A percentile compares a stretch with the other conserved stretches of the same genome.
These are phyloP conservation scores for Lichina pygmaea DNA, from an alignment of 495 filamentous ascomycete genomes.

Conservation along the genomic window DNA sequence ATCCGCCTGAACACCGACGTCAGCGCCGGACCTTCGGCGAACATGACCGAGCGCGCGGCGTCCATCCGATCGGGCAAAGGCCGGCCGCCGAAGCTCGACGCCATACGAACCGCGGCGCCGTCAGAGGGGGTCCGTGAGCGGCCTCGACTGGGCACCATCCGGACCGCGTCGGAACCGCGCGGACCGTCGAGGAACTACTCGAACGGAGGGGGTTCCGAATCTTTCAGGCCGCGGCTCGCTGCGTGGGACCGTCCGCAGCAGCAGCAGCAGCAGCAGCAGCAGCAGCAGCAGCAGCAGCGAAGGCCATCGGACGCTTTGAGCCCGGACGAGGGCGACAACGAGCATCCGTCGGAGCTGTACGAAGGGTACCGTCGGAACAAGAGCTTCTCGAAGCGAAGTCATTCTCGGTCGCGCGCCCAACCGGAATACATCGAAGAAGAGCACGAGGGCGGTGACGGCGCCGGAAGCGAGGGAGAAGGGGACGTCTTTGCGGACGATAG, in stretches of 20 bases:
- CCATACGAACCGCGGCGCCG: conserved; percentile 5
- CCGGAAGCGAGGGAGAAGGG: conserved; percentile 39
- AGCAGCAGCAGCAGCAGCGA: neutral
- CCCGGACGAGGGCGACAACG: conserved; percentile 19
- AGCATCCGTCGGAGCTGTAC: conserved; percentile 40
- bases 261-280: no score
- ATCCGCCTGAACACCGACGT: neutral
- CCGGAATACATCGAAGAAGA: conserved; percentile 42
- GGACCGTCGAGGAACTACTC: conserved; percentile 11
- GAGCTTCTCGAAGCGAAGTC: neutral
- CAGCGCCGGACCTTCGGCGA: neutral
- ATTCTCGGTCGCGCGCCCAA: conserved; percentile 5
- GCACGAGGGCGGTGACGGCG: conserved; percentile 22
- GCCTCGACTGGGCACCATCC: conserved; percentile 22
- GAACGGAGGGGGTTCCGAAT: neutral
- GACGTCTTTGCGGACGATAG: conserved; percentile 40
- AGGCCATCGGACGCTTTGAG: neutral
- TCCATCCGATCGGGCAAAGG: conserved; percentile 12
- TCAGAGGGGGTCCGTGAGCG: conserved; percentile 9
- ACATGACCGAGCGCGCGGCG: conserved; percentile 9
- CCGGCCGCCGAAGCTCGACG: conserved; percentile 14
- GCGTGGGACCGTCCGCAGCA: neutral
- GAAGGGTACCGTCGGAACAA: conserved; percentile 29
- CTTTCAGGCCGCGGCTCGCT: neutral
- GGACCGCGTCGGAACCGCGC: conserved; percentile 27